Percentiles rank a stretch among this genome's conserved stretches.
phyloP scores from a whole-genome alignment of 129 eudicot genomes.

The Helichrysum umbraculigerum region DNA sequence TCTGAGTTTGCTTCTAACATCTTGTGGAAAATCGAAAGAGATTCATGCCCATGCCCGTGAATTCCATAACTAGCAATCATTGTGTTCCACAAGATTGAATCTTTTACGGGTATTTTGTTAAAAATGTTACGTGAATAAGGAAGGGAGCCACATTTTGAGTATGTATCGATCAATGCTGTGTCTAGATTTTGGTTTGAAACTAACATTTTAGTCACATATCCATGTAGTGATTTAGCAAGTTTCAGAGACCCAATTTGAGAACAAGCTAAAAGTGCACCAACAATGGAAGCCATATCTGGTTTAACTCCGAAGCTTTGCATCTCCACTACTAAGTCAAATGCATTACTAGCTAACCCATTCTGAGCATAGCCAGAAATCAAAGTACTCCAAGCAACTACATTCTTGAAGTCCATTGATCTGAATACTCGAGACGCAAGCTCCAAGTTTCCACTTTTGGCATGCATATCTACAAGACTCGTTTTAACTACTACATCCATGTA shows the following conservation, averaged over 20 bases:
- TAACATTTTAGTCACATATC: slow-evolving; percentile 44
- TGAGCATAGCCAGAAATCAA: slow-evolving; percentile 77
- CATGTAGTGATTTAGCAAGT: slow-evolving; percentile 60
- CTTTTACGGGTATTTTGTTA: slow-evolving; percentile 44
- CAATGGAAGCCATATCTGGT: slow-evolving; percentile 64
- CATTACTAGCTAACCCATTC: slow-evolving; percentile 51
- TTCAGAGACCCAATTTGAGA: slow-evolving; percentile 64
- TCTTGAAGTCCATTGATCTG: slow-evolving; percentile 46
- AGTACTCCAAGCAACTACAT: slow-evolving; percentile 67
- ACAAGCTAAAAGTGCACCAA: slow-evolving; percentile 67
- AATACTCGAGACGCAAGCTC: slow-evolving; percentile 53
- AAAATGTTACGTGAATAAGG: slow-evolving; percentile 45
- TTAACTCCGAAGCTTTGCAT: slow-evolving; percentile 63
- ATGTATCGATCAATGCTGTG: slow-evolving; percentile 68
- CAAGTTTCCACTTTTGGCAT: slow-evolving; percentile 60
- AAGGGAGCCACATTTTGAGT: slow-evolving; percentile 86
- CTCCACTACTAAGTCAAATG: slow-evolving; percentile 56
- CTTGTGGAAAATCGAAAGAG: slow-evolving; percentile 53
- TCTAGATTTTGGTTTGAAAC: slow-evolving; percentile 39
- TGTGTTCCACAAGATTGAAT: slow-evolving; percentile 62
- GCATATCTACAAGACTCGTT: slow-evolving; percentile 80
- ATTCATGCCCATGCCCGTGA: slow-evolving; percentile 74
- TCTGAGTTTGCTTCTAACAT: slow-evolving; percentile 49
- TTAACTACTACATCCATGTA: slow-evolving; percentile 48
- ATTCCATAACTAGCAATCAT: slow-evolving; percentile 76